A percentile compares a stretch with the other conserved stretches of the same genome.
Evolutionary conservation across 345 rosid species (phyloP).

Genomic region (Rhizophora mangle): DNA sequence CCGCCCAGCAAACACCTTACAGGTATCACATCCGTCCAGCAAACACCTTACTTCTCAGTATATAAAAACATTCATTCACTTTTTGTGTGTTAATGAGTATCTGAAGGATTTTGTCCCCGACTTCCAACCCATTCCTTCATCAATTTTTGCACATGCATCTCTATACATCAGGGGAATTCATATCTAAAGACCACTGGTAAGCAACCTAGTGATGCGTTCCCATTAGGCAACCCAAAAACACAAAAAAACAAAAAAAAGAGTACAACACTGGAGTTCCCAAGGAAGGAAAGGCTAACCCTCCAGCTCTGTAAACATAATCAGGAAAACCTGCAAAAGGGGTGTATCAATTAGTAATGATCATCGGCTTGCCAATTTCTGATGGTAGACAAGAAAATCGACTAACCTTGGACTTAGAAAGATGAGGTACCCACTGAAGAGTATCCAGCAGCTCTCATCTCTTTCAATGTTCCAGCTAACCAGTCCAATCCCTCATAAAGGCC

Average conservation of each 20-base stretch:
- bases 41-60: too few relatives aligned
- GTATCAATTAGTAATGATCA: background rate
- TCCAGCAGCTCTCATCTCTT: slow-evolving; percentile 90
- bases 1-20: too few relatives aligned
- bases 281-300: background rate
- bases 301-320: slow-evolving; percentile 8
- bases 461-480: slow-evolving; percentile 79
- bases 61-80: background rate
- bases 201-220: too few relatives aligned
- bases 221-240: too few relatives aligned
- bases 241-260: too few relatives aligned
- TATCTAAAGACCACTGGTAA: too few relatives aligned
- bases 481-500: slow-evolving; percentile 98
- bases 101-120: background rate
- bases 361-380: background rate
- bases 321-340: background rate
- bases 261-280: too few relatives aligned
- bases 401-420: slow-evolving; percentile 52
- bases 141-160: too few relatives aligned
- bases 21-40: too few relatives aligned
- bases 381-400: background rate
- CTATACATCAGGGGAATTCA: too few relatives aligned
- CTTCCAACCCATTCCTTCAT: too few relatives aligned
- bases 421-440: slow-evolving; percentile 77
- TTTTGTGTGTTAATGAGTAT: background rate